Evolutionary conservation across 768 basidiomycete genomes (phyloP).

Genomic region (Hortiboletus campestris): DNA sequence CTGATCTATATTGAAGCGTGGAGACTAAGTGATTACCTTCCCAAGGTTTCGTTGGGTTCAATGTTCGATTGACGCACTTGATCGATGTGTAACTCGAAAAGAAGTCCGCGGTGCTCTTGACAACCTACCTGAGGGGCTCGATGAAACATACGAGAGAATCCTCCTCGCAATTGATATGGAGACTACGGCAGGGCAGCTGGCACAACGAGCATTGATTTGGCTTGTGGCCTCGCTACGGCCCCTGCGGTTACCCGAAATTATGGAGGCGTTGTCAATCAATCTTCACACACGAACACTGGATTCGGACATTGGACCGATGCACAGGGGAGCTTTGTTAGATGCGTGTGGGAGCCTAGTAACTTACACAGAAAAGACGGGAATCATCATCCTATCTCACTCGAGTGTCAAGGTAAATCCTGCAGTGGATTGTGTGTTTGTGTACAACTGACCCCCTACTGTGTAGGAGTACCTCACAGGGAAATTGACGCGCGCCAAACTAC

Average conservation of each 20-base stretch:
- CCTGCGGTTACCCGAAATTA: neutral
- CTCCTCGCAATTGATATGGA: neutral
- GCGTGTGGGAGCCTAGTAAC: slow-evolving; percentile 9
- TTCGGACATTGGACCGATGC: slow-evolving; percentile 1
- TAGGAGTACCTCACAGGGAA: slow-evolving; percentile 1
- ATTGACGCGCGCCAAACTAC: neutral
- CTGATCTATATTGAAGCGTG: too few species aligned
- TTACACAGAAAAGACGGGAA: neutral
- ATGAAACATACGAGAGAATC: slow-evolving; percentile 5
- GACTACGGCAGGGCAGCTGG: neutral
- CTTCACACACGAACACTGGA: neutral
- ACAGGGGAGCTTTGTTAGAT: neutral
- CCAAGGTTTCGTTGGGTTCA: slow-evolving; percentile 3
- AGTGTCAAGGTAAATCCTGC: neutral
- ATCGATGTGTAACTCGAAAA: neutral
- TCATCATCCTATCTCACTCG: slow-evolving; percentile 1
- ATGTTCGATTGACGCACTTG: neutral
- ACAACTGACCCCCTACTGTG: neutral
- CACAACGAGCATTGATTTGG: neutral
- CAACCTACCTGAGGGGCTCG: neutral
- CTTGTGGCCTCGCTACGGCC: slow-evolving; percentile 1
- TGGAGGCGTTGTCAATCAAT: slow-evolving; percentile 1
- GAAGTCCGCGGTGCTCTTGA: neutral
- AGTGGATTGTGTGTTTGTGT: neutral
- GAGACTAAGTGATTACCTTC: neutral